Evolutionary conservation across 2,329 filamentous ascomycete genomes (phyloP), one percentile per base, ranked within the genome.

Genomic region (Monosporascus sp.): DNA sequence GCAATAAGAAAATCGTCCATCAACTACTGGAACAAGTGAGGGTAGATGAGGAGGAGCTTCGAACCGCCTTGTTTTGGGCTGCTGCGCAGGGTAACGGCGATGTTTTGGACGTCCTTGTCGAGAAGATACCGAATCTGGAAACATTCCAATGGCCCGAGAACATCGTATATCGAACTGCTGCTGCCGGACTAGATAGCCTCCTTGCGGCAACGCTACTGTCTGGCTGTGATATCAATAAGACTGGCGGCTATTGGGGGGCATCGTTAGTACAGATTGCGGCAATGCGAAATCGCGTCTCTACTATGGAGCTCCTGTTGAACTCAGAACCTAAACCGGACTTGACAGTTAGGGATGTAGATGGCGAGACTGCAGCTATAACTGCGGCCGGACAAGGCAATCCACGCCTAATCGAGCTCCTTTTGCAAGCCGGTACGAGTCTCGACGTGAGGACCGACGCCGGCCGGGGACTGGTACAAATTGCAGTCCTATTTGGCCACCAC

Each of bases 161-260:
- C n/a, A 52, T 55, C 15, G 24, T 55, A 7, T 38, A n/a, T 45
- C 45, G 50, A 49, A 50, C 53, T 50, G 53, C 53, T 15, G 44
- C 50, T 17, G 46, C 44, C 18, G 53, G 53, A 35, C 43, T 52
- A 7, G 37, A 52, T 18, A 43, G 26, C 5, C 50, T 38, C 37
- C 40, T 52, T 20, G n/a, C 17, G 15, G 40, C 47, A 2, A 47
- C 49, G 35, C 18, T 35, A 26, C 14, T 37, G 20, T 55, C 53
- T 22, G 47, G 48, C 11, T 50, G 43, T 28, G 31, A 52, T 40
- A 45, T 52, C 38, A 37, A 55, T 35, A 24, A 44, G 20, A 41
- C 31, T 28, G 15, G 20, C 31, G 7, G n/a, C 37, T 38, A 38
- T 8, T n/a, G 37, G 14, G 37, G 37, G n/a, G 37, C 37, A 7